Evolutionary conservation across 139 green algal genomes (phyloP), one percentile per base, ranked within the genome.

Genomic region (Axilococcus clingmanii): DNA sequence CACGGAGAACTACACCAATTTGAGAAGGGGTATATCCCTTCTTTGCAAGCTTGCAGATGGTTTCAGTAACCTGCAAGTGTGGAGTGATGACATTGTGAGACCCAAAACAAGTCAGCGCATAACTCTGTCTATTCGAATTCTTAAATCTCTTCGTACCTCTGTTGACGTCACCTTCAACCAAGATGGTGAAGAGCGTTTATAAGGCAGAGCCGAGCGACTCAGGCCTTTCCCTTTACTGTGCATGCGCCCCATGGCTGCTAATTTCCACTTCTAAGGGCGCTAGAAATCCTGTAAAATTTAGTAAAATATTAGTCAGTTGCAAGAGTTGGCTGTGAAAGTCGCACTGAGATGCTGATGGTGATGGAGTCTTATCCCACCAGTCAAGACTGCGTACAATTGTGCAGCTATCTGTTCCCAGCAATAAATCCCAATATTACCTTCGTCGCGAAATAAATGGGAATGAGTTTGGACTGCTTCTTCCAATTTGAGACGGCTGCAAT

Each of bases 1-100:
- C 93, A 70, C 93, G 81, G 48, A 99, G 80, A 36, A 95, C 59
- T 29, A 98, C 84, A 57, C 93, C 93, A 48, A 99, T 99, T 76
- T 94, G 80, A 16, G 85, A 96, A 50, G 92, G 93, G 11, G 90
- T 96, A 64, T 93, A 70, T 55, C 93, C 93, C 84, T 99, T 99
- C 77, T 91, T 94, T 28, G 93, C 87, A 40, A 97, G 71, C 81
- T 97, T 97, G 77, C 56, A 83, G 72, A 97, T 97, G 46, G 83
- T 70, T 15, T 95, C 88, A 17, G 51, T 67, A 19, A 94, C 82
- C 82, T 90, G 66, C 23, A 46, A n/a, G 27, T n/a, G 45, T 34
- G 15, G 19, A 25, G 19, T 6, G 19, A 36, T n/a, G 19, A 32
- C 6, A 31, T 31, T 31, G 9, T 31, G n/a, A 41, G 3, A 55